These are phyloP conservation scores for Paragyromitra xinjiangensis DNA, from an alignment of 495 filamentous ascomycete genomes.

Conservation along the genomic window DNA sequence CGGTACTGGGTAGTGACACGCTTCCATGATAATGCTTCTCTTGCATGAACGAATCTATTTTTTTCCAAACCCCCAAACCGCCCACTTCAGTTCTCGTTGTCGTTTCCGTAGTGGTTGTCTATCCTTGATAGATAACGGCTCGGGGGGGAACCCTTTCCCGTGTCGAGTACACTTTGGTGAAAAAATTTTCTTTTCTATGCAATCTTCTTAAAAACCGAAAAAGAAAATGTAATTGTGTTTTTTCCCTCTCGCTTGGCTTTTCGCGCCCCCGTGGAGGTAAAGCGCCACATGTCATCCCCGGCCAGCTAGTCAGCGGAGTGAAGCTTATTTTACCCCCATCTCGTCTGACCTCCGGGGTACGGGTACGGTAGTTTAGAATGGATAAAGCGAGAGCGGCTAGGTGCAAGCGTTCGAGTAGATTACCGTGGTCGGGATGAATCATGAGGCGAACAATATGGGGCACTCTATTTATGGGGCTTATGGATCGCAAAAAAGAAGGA, in stretches of 20 bases:
- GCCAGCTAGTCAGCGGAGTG: slow-evolving; percentile 18
- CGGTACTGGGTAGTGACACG: slow-evolving; percentile 41
- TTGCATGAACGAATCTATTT: slow-evolving; percentile 31
- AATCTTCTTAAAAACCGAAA: neutral
- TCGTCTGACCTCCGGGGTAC: slow-evolving; percentile 21
- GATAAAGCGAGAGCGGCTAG: slow-evolving; percentile 2
- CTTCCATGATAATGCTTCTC: slow-evolving; percentile 46
- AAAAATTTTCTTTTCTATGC: neutral
- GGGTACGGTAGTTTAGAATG: slow-evolving; percentile 14
- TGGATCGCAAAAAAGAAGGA: neutral
- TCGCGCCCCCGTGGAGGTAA: slow-evolving; percentile 11
- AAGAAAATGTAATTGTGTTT: neutral
- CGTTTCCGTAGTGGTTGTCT: slow-evolving; percentile 17
- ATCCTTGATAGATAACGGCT: slow-evolving; percentile 34
- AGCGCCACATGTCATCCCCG: slow-evolving; percentile 28
- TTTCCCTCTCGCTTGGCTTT: slow-evolving; percentile 26
- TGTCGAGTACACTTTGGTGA: slow-evolving; percentile 21
- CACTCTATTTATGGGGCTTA: neutral
- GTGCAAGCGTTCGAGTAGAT: neutral
- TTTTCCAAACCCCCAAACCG: neutral
- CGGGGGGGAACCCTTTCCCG: slow-evolving; percentile 1
- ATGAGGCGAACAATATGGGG: slow-evolving; percentile 9
- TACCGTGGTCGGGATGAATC: neutral
- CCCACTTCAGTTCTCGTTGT: slow-evolving; percentile 24
- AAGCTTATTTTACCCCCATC: slow-evolving; percentile 42